Evolutionary conservation across 2,329 filamentous ascomycete genomes (phyloP).

Genomic region (Sphaerostilbella broomeana): DNA sequence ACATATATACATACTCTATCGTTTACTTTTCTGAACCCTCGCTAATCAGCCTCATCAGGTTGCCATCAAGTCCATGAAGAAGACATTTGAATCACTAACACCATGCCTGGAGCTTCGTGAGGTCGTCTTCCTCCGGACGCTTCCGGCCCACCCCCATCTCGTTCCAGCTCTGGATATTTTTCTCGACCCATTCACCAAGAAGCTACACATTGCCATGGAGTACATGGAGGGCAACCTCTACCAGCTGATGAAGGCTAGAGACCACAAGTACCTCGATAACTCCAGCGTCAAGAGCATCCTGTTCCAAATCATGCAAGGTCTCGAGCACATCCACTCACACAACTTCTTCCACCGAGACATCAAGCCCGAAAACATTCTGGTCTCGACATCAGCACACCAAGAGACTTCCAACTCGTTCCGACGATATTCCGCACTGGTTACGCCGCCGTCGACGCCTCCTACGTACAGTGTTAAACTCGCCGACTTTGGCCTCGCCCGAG

Average conservation of each 20-base stretch:
- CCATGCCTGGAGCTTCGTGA: constrained; percentile 91
- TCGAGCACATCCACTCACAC: constrained; percentile 96
- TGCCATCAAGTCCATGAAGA: constrained; percentile 99
- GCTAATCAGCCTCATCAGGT: constrained; percentile 51
- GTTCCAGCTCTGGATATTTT: constrained; percentile 99
- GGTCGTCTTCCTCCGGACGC: constrained; percentile 88
- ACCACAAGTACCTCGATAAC: constrained; percentile 88
- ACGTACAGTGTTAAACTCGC: constrained; percentile 97
- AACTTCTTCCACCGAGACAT: constrained; percentile 98
- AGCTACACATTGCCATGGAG: constrained; percentile 97
- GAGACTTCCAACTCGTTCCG: constrained; percentile 82
- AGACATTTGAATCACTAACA: constrained; percentile 88
- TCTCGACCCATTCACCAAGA: constrained; percentile 89
- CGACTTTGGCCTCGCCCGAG: constrained; percentile 93
- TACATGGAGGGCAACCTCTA: constrained; percentile 99
- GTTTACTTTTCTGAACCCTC: not conserved
- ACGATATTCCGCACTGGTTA: constrained; percentile 87
- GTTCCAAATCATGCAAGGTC: constrained; percentile 90
- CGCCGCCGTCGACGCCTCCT: constrained; percentile 88
- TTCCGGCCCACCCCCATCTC: constrained; percentile 82
- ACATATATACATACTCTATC: not conserved
- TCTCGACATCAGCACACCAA: constrained; percentile 80
- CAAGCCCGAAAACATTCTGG: constrained; percentile 97
- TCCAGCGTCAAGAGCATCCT: constrained; percentile 95
- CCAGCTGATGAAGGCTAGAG: constrained; percentile 95